These are phyloP conservation scores for Thielaviopsis punctulata DNA, from an alignment of 2,329 filamentous ascomycete species.

Conservation along the genomic window DNA sequence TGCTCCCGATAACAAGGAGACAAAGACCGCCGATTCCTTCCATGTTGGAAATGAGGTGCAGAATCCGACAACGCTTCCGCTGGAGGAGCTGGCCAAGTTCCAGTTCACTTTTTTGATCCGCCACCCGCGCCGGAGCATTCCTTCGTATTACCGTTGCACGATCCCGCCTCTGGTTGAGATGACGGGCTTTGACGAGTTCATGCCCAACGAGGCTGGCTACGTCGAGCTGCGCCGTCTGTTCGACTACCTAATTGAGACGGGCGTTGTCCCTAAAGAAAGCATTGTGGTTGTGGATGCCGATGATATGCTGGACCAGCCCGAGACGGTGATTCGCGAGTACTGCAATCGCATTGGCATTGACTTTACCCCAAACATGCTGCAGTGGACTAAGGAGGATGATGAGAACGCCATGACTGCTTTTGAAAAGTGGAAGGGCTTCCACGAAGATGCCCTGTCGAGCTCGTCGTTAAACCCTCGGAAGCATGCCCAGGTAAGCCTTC, in stretches of 20 bases:
- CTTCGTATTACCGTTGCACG: constrained; percentile 88
- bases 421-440: constrained; percentile 95
- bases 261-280: constrained; percentile 52
- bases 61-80: constrained; percentile 76
- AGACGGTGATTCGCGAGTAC: constrained; percentile 57
- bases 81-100: constrained; percentile 56
- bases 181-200: constrained; percentile 76
- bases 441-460: constrained; percentile 83
- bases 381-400: constrained; percentile 63
- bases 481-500: constrained; percentile 38
- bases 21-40: constrained; percentile 65
- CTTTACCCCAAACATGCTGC: constrained; percentile 62
- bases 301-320: constrained; percentile 75
- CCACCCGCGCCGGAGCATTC: constrained; percentile 79
- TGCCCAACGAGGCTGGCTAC: constrained; percentile 80
- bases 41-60: constrained; percentile 44
- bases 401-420: constrained; percentile 60
- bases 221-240: constrained; percentile 73
- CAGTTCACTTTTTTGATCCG: constrained; percentile 96
- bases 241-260: constrained; percentile 57
- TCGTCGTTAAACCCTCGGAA: constrained; percentile 54
- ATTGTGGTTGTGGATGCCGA: constrained; percentile 88
- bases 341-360: constrained; percentile 67
- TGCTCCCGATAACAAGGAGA: constrained; percentile 50
- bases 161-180: constrained; percentile 67